phyloP scores from a whole-genome alignment of 345 rosid genomes.

The Citropsis articulata region DNA sequence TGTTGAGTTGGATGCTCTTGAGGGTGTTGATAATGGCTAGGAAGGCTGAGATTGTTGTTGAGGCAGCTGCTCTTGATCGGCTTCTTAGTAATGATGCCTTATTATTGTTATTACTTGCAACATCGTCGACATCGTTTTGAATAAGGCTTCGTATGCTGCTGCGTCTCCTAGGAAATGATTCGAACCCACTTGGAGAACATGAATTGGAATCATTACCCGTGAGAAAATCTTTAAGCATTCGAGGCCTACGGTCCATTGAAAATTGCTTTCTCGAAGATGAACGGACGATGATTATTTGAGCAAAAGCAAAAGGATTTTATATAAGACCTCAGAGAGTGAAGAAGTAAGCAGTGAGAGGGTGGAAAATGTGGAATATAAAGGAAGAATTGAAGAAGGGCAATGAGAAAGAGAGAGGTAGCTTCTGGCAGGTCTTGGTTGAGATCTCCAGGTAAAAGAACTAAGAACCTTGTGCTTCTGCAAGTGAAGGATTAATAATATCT shows the following conservation, averaged over 20 bases:
- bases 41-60: slow-evolving; percentile 32
- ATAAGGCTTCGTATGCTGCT: slow-evolving; percentile 4
- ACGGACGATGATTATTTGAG: slow-evolving; percentile 2
- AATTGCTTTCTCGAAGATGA: slow-evolving; percentile 20
- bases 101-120: background rate
- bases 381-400: background rate
- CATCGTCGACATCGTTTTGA: slow-evolving; percentile 7
- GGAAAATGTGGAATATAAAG: slow-evolving; percentile 12
- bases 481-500: slow-evolving; percentile 5
- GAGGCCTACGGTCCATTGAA: slow-evolving; percentile 30
- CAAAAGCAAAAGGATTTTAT: no score
- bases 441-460: slow-evolving; percentile 41
- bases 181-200: slow-evolving; percentile 42
- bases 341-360: slow-evolving; percentile 21
- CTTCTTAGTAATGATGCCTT: slow-evolving; percentile 29
- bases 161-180: slow-evolving; percentile 29
- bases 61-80: slow-evolving; percentile 41
- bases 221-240: slow-evolving; percentile 82
- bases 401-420: slow-evolving; percentile 54
- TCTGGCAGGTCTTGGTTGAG: slow-evolving; percentile 37
- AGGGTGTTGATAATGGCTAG: slow-evolving; percentile 49
- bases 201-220: slow-evolving; percentile 45
- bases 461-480: slow-evolving; percentile 27
- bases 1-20: slow-evolving; percentile 37
- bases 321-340: background rate